Evolutionary conservation across 1,284 basidiomycete species (phyloP), one percentile per base, ranked within the genome.

Genomic region (Ganoderma sinense): DNA sequence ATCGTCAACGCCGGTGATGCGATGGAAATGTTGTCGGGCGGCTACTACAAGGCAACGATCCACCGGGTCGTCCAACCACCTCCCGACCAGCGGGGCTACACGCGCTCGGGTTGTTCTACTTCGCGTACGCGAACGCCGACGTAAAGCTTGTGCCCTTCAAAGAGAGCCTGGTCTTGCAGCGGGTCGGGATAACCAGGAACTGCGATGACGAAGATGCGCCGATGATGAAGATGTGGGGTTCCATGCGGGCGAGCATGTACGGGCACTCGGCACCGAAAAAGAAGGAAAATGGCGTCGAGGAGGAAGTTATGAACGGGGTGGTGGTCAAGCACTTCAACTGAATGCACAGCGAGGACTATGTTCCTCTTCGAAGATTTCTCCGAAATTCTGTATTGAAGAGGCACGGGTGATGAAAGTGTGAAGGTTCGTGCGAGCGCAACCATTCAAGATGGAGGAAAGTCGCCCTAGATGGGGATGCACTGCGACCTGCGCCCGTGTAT

Each of bases 1-100:
- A 82, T 87, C 39, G 80, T 89, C 72, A 89, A 92, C 72, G 84
- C 85, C 0, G 91, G 90, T 14, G 91, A 92, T 71, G 83, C 83
- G 0, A 75, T 89, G 58, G 84, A 85, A 40, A 89, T 90, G 77
- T 79, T 90, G 8, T 87, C 86, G 0, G 88, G 88, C 3, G 85
- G 85, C 6, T 83, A 81, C 72, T 80, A 85, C 76, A 82, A 81
- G 69, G 78, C 78, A 20, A 81, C 77, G 5, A 77, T 79, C 36
- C 78, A 78, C 70, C 79, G 83, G 69, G 85, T 87, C 40, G 70
- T 83, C 18, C 81, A 84, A 68, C 87, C 85, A 0, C 86, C 86
- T 0, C 71, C 76, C 2, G 87, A 89, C 73, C 88, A 89, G 73
- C 82, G 78, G 8, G 80, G 82, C 33, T 78, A 81, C 67, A 79